Evolutionary conservation across 1,284 basidiomycete species (phyloP).

Genomic region (Apiotrichum brassicae): DNA sequence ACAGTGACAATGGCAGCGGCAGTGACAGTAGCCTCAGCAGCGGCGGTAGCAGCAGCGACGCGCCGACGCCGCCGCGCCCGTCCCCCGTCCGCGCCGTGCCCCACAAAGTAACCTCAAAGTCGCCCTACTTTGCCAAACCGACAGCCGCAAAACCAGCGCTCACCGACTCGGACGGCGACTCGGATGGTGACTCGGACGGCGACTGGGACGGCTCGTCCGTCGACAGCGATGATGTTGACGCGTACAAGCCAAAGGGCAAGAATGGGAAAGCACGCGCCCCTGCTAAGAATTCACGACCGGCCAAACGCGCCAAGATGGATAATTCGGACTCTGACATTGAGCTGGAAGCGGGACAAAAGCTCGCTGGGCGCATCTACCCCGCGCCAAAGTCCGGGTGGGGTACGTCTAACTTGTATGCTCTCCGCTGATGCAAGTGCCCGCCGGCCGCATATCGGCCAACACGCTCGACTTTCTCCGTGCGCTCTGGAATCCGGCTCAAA

Average conservation of each 20-base stretch:
- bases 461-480: constrained; percentile 69
- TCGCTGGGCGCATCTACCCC: constrained; percentile 47
- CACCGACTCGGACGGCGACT: constrained; percentile 5
- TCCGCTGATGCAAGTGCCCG: constrained; percentile 55
- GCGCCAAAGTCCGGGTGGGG: constrained; percentile 75
- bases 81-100: no score
- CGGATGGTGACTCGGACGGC: constrained; percentile 19
- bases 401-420: constrained; percentile 39
- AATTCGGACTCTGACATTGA: constrained; percentile 28
- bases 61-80: no score
- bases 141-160: no score
- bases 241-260: constrained; percentile 12
- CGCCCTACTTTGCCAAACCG: no score
- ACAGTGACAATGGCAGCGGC: background rate
- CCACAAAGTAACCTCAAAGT: no score
- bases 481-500: constrained; percentile 66
- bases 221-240: constrained; percentile 30
- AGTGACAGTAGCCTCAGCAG: background rate
- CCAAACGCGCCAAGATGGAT: constrained; percentile 5
- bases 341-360: constrained; percentile 33
- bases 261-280: no score
- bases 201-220: constrained; percentile 27
- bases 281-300: no score
- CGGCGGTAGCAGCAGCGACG: no score
- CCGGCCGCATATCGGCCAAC: constrained; percentile 77